Evolutionary conservation across 805 yeast genomes (phyloP), one percentile per base, ranked within the genome.

Genomic region (Lipomyces mesembrius): DNA sequence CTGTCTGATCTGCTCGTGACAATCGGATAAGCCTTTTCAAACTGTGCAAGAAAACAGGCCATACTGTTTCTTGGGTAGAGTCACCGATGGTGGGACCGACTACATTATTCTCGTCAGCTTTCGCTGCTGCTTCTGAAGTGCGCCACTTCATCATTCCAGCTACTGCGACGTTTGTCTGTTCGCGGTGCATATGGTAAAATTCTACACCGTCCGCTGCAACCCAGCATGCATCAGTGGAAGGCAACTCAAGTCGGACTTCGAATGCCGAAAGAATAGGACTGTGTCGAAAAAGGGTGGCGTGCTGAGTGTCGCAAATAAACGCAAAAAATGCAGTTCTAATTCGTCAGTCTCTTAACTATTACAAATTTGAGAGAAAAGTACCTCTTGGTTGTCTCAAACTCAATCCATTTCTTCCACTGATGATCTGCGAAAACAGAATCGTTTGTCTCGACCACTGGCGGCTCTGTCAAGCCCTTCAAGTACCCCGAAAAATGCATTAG

Each of bases 181-280:
- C 58, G 37, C 57, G 58, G 51, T 61, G 68, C 57, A 43, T 59
- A 29, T 59, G 51, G 25, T 32, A 63, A 58, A 73, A 73, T 34
- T 70, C 67, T 17, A 17, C 53, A 12, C 73, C 72, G 37, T 64
- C 63, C 11, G 61, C 43, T 2, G 84, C 81, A 37, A 74, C 66
- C 85, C 85, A 83, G 25, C 81, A 80, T 2, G 80, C 76, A 66
- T 83, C 85, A 0, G 82, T 74, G 51, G 79, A 82, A 1, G 85
- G 85, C 46, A 83, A 72, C 52, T 82, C 85, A 20, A 82, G 66
- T 27, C 81, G 79, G 25, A 83, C 74, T 32, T 82, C 83, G 72
- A 83, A 83, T 1, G 79, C 77, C 0, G 84, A 79, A 17, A 83
- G 59, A 35, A 77, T 72, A 14, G 78, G 75, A 8, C 76, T 73